A percentile compares a stretch with the other conserved stretches of the same genome.
phyloP scores from a whole-genome alignment of 306 rosid genomes.

The Trifolium pratense region DNA sequence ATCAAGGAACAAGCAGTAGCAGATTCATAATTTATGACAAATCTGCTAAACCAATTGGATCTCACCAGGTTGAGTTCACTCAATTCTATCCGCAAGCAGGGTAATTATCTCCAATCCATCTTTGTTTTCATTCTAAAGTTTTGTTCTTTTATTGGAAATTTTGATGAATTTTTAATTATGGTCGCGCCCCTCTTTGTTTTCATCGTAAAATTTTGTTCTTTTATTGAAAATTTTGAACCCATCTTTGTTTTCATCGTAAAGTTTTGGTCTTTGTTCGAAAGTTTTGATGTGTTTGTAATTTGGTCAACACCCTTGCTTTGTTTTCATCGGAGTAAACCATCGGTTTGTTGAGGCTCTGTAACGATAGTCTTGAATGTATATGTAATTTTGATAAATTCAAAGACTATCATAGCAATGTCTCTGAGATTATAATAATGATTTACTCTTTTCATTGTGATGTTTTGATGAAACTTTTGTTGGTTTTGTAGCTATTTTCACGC shows the following conservation, averaged over 20 bases:
- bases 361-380: no score
- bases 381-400: no score
- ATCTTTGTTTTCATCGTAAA: background rate
- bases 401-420: no score
- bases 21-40: conserved; percentile 80
- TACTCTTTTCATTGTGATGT: background rate
- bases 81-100: conserved; percentile 88
- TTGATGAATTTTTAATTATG: no score
- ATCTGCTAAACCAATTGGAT: conserved; percentile 52
- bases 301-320: no score
- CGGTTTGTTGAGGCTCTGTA: no score
- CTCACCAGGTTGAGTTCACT: conserved; percentile 92
- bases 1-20: conserved; percentile 90
- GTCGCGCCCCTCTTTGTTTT: no score
- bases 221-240: background rate
- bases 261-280: background rate
- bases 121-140: background rate
- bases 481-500: background rate
- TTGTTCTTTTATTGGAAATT: background rate
- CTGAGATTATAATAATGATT: background rate
- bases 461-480: background rate
- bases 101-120: conserved; percentile 32
- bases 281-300: background rate
- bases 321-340: no score
- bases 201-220: background rate